A percentile compares a stretch with the other conserved stretches of the same genome.
Conservation (phyloP, 2,329 filamentous ascomycete genomes). For the Huntiella abstrusa region DNA sequence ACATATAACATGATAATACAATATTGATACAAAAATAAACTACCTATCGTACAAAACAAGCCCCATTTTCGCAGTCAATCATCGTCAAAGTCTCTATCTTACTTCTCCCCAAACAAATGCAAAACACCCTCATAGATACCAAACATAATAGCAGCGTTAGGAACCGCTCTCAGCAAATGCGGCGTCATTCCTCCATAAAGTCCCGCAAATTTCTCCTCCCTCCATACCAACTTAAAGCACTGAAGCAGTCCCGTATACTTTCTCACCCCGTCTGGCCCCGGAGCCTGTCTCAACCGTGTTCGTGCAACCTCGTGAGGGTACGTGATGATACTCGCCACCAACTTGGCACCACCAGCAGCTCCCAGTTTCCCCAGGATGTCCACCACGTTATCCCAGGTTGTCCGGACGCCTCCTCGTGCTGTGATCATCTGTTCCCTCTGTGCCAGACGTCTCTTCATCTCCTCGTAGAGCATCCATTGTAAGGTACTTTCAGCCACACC, state of each 20-base stretch:
- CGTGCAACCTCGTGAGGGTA: slow-evolving; percentile 88
- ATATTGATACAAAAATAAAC: not conserved
- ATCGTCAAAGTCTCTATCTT: not conserved
- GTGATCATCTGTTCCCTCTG: slow-evolving; percentile 39
- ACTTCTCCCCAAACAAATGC: slow-evolving; percentile 22
- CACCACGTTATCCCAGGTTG: slow-evolving; percentile 53
- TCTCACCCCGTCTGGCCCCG: slow-evolving; percentile 43
- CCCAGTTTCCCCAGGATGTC: slow-evolving; percentile 62
- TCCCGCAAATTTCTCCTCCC: slow-evolving; percentile 69
- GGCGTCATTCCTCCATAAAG: slow-evolving; percentile 84
- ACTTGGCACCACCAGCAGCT: slow-evolving; percentile 68
- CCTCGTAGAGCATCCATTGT: slow-evolving; percentile 90
- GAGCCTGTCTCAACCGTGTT: slow-evolving; percentile 69
- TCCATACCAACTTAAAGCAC: slow-evolving; percentile 74
- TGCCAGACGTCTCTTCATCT: slow-evolving; percentile 61
- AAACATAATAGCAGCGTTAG: slow-evolving; percentile 90
- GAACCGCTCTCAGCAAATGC: slow-evolving; percentile 77
- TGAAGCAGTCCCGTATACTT: slow-evolving; percentile 82
- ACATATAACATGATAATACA: not conserved
- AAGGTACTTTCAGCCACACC: slow-evolving; percentile 79
- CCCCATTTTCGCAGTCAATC: not conserved
- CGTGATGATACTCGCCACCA: slow-evolving; percentile 64
- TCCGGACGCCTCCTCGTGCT: slow-evolving; percentile 42
- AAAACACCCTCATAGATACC: slow-evolving; percentile 57
- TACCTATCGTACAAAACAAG: not conserved